phyloP scores from a whole-genome alignment of 345 rosid genomes.

The Iberis pinnata region DNA sequence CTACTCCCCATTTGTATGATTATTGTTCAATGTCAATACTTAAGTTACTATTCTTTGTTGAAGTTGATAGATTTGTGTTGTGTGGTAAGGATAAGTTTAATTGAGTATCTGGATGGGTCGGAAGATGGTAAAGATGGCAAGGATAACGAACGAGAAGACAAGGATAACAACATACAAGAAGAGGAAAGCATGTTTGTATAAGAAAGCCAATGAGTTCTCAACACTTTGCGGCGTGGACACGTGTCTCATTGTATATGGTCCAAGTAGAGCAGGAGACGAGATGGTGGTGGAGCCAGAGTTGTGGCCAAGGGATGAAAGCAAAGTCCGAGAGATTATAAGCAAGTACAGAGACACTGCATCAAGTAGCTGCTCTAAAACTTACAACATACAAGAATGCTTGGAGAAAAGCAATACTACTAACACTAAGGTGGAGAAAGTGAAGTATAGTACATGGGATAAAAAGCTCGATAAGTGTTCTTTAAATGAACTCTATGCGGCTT shows the following conservation, averaged over 20 bases:
- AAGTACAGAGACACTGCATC: slow-evolving; percentile 26
- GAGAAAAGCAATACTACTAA: slow-evolving; percentile 4
- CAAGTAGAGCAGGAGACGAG: slow-evolving; percentile 23
- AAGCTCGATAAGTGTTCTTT: slow-evolving; percentile 22
- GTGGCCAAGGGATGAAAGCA: slow-evolving; percentile 26
- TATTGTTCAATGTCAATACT: background rate
- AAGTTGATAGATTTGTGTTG: background rate
- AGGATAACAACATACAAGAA: slow-evolving; percentile 34
- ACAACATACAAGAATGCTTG: slow-evolving; percentile 21
- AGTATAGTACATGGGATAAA: slow-evolving; percentile 25
- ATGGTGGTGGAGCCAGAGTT: slow-evolving; percentile 18
- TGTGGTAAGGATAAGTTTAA: background rate
- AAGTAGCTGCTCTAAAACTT: slow-evolving; percentile 23
- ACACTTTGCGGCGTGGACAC: slow-evolving; percentile 37
- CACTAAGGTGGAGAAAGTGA: slow-evolving; percentile 12
- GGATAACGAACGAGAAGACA: slow-evolving; percentile 33
- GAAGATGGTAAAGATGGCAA: slow-evolving; percentile 29
- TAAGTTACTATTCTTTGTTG: background rate
- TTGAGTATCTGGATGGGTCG: slow-evolving; percentile 25
- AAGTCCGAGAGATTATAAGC: slow-evolving; percentile 26
- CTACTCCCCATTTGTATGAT: too few species aligned
- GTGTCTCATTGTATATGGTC: slow-evolving; percentile 36
- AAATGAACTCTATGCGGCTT: slow-evolving; percentile 18
- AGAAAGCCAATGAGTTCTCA: slow-evolving; percentile 35
- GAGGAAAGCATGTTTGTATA: slow-evolving; percentile 31